These are phyloP conservation scores for Penicillium cinerascens DNA, from an alignment of 495 filamentous ascomycete species.

Conservation along the genomic window DNA sequence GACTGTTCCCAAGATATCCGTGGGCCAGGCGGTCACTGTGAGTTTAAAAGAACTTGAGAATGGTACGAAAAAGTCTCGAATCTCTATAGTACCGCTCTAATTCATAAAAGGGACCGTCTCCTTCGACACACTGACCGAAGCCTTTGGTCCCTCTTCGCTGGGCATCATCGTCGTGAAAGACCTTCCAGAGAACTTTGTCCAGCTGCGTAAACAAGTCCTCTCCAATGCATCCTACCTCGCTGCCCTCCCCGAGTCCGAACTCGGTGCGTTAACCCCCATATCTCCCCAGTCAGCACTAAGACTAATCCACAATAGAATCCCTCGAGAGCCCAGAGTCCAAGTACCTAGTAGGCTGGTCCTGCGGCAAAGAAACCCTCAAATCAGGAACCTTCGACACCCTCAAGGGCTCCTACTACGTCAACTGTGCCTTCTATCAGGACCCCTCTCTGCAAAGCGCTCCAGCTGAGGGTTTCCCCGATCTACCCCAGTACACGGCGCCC, in stretches of 20 bases:
- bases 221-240: slow-evolving; percentile 88
- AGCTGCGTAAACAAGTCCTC: slow-evolving; percentile 67
- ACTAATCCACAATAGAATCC: slow-evolving; percentile 30
- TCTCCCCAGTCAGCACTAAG: background rate
- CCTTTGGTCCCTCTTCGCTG: slow-evolving; percentile 87
- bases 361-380: slow-evolving; percentile 90
- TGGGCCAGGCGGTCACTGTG: slow-evolving; percentile 51
- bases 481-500: slow-evolving; percentile 62
- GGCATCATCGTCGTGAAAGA: slow-evolving; percentile 91
- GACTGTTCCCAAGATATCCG: slow-evolving; percentile 7
- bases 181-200: slow-evolving; percentile 64
- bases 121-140: slow-evolving; percentile 70
- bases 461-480: slow-evolving; percentile 53
- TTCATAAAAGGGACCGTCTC: slow-evolving; percentile 60
- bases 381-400: slow-evolving; percentile 82
- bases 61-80: slow-evolving; percentile 10
- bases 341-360: slow-evolving; percentile 69
- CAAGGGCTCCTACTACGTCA: slow-evolving; percentile 96
- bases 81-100: background rate
- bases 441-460: slow-evolving; percentile 57
- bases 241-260: slow-evolving; percentile 66
- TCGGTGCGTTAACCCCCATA: slow-evolving; percentile 51
- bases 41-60: slow-evolving; percentile 50
- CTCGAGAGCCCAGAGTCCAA: slow-evolving; percentile 48
- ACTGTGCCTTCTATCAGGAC: slow-evolving; percentile 88